Evolutionary conservation across 2,329 filamentous ascomycete species (phyloP).

Genomic region (Dendryphion nanum): DNA sequence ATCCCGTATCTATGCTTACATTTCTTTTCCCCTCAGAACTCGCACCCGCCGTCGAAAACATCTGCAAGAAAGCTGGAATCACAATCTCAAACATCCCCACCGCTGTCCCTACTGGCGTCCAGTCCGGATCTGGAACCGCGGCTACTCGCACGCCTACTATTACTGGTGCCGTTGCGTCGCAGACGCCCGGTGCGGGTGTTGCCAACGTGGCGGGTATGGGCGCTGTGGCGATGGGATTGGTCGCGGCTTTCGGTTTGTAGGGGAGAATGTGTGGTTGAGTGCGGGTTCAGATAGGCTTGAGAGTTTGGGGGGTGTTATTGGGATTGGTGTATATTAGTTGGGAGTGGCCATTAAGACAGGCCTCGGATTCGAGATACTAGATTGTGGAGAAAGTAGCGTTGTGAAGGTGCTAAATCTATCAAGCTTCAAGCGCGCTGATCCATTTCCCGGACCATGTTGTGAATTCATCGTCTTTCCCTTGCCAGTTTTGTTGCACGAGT

Average conservation of each 20-base stretch:
- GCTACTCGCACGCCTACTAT: neutral
- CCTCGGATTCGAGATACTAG: too few relatives aligned
- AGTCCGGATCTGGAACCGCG: neutral
- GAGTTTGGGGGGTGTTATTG: too few relatives aligned
- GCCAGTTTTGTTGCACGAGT: conserved; percentile 61
- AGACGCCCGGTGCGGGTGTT: conserved; percentile 18
- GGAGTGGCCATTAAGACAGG: too few relatives aligned
- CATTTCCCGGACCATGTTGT: conserved; percentile 69
- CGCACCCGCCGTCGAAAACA: conserved; percentile 19
- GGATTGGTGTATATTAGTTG: too few relatives aligned
- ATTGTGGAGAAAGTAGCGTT: too few relatives aligned
- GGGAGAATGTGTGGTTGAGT: neutral
- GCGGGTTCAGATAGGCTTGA: too few relatives aligned
- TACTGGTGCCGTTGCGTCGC: conserved; percentile 1
- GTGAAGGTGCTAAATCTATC: too few relatives aligned
- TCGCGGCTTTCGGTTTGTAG: conserved; percentile 23
- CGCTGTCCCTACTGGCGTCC: conserved; percentile 5
- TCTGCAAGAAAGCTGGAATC: conserved; percentile 30
- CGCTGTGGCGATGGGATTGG: conserved; percentile 20
- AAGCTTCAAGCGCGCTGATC: conserved; percentile 45
- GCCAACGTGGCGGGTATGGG: conserved; percentile 21
- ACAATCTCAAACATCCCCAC: conserved; percentile 22
- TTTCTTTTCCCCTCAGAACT: conserved; percentile 15
- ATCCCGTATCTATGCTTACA: conserved; percentile 2
- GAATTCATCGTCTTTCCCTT: conserved; percentile 70